Conservation (phyloP, 2,329 filamentous ascomycete genomes). For the Delphinella strobiligena region DNA sequence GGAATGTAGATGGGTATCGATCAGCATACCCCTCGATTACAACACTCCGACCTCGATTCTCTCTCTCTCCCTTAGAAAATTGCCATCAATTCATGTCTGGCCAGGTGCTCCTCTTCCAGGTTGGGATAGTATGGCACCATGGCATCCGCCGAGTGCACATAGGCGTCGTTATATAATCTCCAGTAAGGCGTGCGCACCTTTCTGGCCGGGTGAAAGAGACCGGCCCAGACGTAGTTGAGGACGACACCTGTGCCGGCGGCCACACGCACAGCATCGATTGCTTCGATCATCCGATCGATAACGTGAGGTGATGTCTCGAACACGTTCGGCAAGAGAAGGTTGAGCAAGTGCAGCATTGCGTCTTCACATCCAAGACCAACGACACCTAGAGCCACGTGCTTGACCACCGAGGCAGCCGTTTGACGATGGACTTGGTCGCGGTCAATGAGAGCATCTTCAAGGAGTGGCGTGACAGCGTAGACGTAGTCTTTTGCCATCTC, state of each 20-base stretch:
- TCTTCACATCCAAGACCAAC: constrained; percentile 95
- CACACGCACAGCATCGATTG: constrained; percentile 90
- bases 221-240: constrained; percentile 97
- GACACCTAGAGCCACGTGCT: constrained; percentile 95
- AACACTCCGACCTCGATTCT: no score
- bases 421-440: constrained; percentile 96
- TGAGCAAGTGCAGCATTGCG: constrained; percentile 94
- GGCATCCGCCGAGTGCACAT: constrained; percentile 82
- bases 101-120: constrained; percentile 66
- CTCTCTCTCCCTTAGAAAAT: constrained; percentile 11
- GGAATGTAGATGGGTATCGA: no score
- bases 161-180: constrained; percentile 93
- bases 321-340: constrained; percentile 89
- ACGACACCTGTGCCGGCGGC: constrained; percentile 84
- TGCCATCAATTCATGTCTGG: constrained; percentile 56
- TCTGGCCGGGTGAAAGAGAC: constrained; percentile 88
- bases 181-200: constrained; percentile 94
- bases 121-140: constrained; percentile 96
- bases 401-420: constrained; percentile 91
- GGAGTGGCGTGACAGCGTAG: constrained; percentile 88
- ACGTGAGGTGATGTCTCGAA: constrained; percentile 98
- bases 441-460: constrained; percentile 95
- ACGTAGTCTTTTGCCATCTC: constrained; percentile 99
- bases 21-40: no score
- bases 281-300: constrained; percentile 94